Percentiles rank a stretch among this genome's conserved stretches.
phyloP scores from a whole-genome alignment of 2,329 filamentous ascomycete genomes.

The Aureobasidium sp. region DNA sequence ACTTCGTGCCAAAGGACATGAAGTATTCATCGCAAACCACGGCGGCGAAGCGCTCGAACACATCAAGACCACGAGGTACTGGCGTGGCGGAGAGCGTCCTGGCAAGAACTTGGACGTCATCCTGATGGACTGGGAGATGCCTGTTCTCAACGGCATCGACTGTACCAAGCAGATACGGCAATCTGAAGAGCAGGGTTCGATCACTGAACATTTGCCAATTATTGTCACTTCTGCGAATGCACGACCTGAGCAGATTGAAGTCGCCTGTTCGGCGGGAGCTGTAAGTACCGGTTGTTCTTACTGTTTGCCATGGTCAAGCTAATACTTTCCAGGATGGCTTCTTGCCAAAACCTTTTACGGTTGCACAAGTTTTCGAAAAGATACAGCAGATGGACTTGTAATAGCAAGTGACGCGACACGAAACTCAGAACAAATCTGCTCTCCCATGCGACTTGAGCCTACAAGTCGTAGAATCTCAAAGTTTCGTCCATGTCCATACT shows the following conservation, averaged over 20 bases:
- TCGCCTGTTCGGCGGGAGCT: conserved; percentile 65
- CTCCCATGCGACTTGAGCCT: not conserved
- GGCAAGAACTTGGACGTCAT: conserved; percentile 40
- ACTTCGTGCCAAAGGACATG: conserved; percentile 22
- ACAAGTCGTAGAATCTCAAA: not conserved
- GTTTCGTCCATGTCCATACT: not conserved
- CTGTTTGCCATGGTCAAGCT: too few species aligned
- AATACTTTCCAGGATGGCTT: conserved; percentile 20
- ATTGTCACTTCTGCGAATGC: conserved; percentile 78
- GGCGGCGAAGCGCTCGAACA: conserved; percentile 24
- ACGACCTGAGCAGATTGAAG: conserved; percentile 64
- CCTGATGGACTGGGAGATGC: conserved; percentile 79
- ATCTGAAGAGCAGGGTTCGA: conserved; percentile 57
- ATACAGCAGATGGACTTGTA: not conserved
- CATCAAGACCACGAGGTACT: conserved; percentile 17
- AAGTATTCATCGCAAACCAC: conserved; percentile 21
- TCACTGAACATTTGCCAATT: conserved; percentile 61
- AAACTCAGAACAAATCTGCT: too few species aligned
- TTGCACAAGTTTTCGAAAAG: conserved; percentile 18
- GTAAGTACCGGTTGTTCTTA: conserved; percentile 25
- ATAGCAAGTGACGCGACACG: too few species aligned
- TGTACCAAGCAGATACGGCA: conserved; percentile 63
- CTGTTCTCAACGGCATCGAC: conserved; percentile 72
- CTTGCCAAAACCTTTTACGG: conserved; percentile 30
- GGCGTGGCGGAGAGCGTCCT: not conserved